Base-by-base conservation (phyloP, 805 yeast species). In the Saturnispora galanensis region DNA sequence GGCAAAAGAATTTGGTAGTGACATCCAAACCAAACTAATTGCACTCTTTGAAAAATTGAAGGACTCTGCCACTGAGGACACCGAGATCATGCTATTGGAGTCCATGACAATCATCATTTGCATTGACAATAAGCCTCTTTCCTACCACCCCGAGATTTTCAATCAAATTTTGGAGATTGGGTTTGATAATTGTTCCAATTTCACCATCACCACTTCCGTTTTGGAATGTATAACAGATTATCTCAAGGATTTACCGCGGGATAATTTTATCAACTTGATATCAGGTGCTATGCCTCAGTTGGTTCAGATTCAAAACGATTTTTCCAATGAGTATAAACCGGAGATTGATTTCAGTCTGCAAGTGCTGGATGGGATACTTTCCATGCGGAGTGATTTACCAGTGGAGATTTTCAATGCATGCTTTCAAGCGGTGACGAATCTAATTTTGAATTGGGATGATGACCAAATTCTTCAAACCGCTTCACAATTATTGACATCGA, bases 381-480 rank as follows among this genome's bases (percentile, higher is more conserved):
- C 63, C 3, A 16, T 31, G 10, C 40, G 37, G 4, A 48, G 49
- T 16, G 38, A 42, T n/a, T 28, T 60, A 4, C 57, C 64, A 11
- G 30, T 41, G 8, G 56, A 55, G 10, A 54, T 77, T 36, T 70
- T 73, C 59, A 43, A 61, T 40, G 63, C 59, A 46, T 57, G 70
- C 2, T 74, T 73, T 50, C 74, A 79, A 0, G 53, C 59, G 2
- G 50, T 77, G 52, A 60, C 65, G 42, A 60, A 61, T 16, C 58
- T 74, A 41, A 59, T 74, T 5, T 47, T 70, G 32, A 47, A 46
- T 2, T 71, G 87, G 0, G 65, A 60, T n/a, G 96, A 88, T 58
- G 85, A 84, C 52, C 87, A 82, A 55, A 71, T 86, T 8, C 59
- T 88, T 30, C 95, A 88, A 62, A 66, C 77, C 10, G 81, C 88